Base-by-base conservation (phyloP, 371 early-diverging fungal species). In the Mucor indicus region DNA sequence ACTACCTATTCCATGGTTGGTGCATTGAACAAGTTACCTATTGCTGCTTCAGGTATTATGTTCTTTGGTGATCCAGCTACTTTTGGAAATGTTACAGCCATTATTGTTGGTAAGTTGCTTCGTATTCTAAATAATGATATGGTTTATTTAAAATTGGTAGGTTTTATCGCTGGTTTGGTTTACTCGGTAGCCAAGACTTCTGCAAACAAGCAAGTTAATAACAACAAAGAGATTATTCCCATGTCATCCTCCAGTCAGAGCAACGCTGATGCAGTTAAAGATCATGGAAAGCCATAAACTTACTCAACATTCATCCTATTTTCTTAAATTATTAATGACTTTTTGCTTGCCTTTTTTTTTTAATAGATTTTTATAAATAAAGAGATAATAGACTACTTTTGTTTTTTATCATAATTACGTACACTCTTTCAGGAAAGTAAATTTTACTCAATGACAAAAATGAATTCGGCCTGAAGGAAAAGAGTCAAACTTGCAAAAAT, bases 1-100 rank as follows among this genome's bases (percentile, higher is more conserved):
- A 99, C 99, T 9, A 98, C 99, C 0, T 93, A 96, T 72, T 91
- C 91, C 40, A 98, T 99, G 98, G 91, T 95, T 15, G 99, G 99
- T 13, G 97, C 99, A 9, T 82, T 98, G 30, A 99, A 99, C 75
- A 99, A 99, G 63, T 75, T 98, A 22, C 94, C 99, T 7, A 90
- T 99, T 41, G 93, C 99, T 16, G 75, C 95, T 25, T 87, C 92
- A 44, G 98, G 98, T 23, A 94, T 99, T 74, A 42, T 98, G n/a
- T 95, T 96, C 70, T 92, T 98, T 69, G 84, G 83, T 33, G 96
- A 92, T 55, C 85, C 89, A 15, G 85, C 90, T 19, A 90, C 93
- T 0, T 62, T 83, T 32, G 92, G 86, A 15, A 85, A 86, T 47
- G 80, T 96, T 24, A 61, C 81, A 20, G 92, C 93, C 6, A 90